Conservation (phyloP, 2,329 filamentous ascomycete species). For the Pyrenophora tritici-repentis region DNA sequence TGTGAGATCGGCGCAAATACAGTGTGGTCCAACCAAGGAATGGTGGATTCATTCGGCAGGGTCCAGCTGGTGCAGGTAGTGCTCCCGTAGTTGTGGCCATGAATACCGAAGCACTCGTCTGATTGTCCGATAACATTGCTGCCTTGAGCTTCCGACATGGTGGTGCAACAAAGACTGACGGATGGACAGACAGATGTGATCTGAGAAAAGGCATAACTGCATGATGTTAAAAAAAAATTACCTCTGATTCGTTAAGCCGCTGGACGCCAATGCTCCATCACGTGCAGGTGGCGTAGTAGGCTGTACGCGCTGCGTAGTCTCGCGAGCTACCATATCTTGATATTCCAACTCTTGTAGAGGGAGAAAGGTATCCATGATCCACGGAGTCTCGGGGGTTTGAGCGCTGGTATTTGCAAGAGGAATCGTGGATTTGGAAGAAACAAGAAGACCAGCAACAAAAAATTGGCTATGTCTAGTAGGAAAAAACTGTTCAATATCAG, state of each 20-base stretch:
- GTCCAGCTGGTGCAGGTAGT: background rate
- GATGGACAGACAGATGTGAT: too few species aligned
- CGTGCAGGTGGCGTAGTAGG: background rate
- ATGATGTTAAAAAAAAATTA: conserved; percentile 5
- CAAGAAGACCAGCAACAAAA: too few species aligned
- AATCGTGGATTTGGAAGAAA: too few species aligned
- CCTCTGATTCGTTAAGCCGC: conserved; percentile 5
- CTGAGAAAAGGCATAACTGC: conserved; percentile 13
- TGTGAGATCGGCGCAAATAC: background rate
- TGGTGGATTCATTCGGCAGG: background rate
- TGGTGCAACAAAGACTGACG: too few species aligned
- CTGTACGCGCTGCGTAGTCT: background rate
- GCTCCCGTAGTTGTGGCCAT: too few species aligned
- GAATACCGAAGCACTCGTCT: too few species aligned
- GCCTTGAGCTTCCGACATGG: background rate
- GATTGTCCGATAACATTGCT: background rate
- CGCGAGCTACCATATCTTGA: background rate
- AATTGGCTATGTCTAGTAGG: too few species aligned
- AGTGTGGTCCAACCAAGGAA: background rate
- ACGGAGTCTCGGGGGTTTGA: background rate
- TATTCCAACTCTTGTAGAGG: background rate
- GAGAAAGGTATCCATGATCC: background rate
- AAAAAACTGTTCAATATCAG: too few species aligned
- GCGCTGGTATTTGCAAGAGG: background rate
- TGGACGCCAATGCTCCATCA: background rate